A percentile compares a stretch with the other conserved stretches of the same genome.
These are phyloP conservation scores for Pythium chondricola DNA, from an alignment of 352 stramenopile genomes.

Conservation along the genomic window DNA sequence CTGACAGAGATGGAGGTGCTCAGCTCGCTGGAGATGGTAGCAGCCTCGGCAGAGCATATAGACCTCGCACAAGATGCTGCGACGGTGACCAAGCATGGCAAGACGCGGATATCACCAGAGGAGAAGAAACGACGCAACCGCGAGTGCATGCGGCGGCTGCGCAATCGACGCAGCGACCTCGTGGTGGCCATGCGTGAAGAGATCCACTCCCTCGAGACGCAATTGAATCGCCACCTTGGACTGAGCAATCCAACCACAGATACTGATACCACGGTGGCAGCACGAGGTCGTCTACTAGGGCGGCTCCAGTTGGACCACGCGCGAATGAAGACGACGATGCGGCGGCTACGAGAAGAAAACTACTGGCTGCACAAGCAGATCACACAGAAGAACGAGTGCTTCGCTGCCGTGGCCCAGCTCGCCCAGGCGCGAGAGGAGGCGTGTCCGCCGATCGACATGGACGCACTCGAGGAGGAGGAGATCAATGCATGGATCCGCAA, in stretches of 20 bases:
- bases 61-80: too few relatives aligned
- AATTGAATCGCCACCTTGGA: conserved; percentile 10
- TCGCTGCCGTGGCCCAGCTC: conserved; percentile 1
- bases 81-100: too few relatives aligned
- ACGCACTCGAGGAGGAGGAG: conserved; percentile 11
- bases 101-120: conserved; percentile 13
- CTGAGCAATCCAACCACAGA: not conserved
- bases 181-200: conserved; percentile 13
- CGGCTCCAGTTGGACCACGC: conserved; percentile 7
- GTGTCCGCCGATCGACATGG: conserved; percentile 8
- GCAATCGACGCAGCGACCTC: conserved; percentile 10
- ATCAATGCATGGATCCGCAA: conserved; percentile 17
- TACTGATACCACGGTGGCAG: not conserved
- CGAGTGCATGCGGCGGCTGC: conserved; percentile 23
- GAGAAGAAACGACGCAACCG: conserved; percentile 24
- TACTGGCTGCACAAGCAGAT: conserved; percentile 26
- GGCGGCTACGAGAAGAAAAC: conserved; percentile 23
- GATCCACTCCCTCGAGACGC: conserved; percentile 11
- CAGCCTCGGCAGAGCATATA: too few relatives aligned
- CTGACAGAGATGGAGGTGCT: too few relatives aligned
- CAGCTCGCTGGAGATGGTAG: too few relatives aligned
- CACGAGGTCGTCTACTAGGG: not conserved
- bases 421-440: not conserved
- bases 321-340: conserved; percentile 12
- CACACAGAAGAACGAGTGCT: conserved; percentile 1